phyloP scores from a whole-genome alignment of 768 basidiomycete genomes.

The Sporobolomyces roseus region DNA sequence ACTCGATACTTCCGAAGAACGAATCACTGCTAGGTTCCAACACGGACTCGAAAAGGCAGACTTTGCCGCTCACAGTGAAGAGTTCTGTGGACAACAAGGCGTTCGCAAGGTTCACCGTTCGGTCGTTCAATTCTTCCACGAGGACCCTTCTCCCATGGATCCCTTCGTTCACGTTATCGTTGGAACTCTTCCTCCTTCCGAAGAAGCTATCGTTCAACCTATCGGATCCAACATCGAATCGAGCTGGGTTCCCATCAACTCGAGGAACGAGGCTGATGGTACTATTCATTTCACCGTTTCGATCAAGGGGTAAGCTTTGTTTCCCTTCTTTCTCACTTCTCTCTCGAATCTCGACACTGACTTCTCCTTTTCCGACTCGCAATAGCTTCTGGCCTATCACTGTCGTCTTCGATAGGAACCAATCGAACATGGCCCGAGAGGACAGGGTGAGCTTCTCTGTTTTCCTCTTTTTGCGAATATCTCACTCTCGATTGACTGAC shows the following conservation, averaged over 20 bases:
- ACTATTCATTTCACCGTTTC: constrained; percentile 33
- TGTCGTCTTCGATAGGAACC: constrained; percentile 39
- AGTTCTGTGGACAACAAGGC: constrained; percentile 35
- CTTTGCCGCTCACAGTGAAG: constrained; percentile 35
- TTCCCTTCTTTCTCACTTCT: not conserved
- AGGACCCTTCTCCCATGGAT: constrained; percentile 29
- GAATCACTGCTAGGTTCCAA: constrained; percentile 40
- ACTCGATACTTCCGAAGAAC: constrained; percentile 32
- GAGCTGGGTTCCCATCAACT: constrained; percentile 16
- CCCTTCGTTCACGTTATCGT: constrained; percentile 39
- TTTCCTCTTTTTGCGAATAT: not conserved
- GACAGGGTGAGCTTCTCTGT: constrained; percentile 30
- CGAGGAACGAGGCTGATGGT: constrained; percentile 15
- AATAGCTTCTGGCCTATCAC: constrained; percentile 36
- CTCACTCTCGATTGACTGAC: not conserved
- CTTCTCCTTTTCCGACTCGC: not conserved
- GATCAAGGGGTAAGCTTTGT: constrained; percentile 8
- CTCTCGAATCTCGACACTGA: not conserved
- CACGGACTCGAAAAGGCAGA: constrained; percentile 36
- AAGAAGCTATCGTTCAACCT: constrained; percentile 13
- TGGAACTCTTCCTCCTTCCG: constrained; percentile 27
- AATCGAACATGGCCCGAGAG: constrained; percentile 15
- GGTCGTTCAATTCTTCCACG: constrained; percentile 42
- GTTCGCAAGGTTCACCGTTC: constrained; percentile 37
- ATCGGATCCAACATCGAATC: constrained; percentile 6